These are phyloP conservation scores for Ceratobasidium sp. DNA, from an alignment of 1,284 basidiomycete genomes.

Conservation along the genomic window DNA sequence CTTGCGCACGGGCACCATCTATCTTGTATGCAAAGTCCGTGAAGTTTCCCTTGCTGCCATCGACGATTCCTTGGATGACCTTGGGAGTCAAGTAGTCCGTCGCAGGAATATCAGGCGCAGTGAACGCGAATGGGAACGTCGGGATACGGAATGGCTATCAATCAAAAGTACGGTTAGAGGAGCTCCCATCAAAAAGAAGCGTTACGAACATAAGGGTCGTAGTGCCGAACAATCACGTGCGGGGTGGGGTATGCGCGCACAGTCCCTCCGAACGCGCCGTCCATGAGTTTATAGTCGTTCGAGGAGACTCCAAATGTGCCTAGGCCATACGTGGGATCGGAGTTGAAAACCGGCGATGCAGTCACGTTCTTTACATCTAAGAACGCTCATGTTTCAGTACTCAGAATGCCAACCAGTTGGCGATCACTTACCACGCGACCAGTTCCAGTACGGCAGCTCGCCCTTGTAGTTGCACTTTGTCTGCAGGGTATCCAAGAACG, in stretches of 20 bases:
- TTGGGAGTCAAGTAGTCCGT: slow-evolving; percentile 7
- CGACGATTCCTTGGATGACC: slow-evolving; percentile 13
- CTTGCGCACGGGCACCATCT: slow-evolving; percentile 37
- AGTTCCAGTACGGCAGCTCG: slow-evolving; percentile 32
- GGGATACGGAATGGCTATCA: slow-evolving; percentile 34
- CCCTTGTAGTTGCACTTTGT: slow-evolving; percentile 26
- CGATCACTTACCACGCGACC: slow-evolving; percentile 14
- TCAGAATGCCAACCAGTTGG: not conserved
- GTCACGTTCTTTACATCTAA: slow-evolving; percentile 25
- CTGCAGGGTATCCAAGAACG: slow-evolving; percentile 9
- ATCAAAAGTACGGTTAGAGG: not conserved
- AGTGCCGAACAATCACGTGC: slow-evolving; percentile 29
- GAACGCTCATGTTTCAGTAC: not conserved
- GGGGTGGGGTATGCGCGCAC: slow-evolving; percentile 36
- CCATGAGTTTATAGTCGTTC: not conserved
- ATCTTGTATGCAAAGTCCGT: slow-evolving; percentile 36
- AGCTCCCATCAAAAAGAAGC: not conserved
- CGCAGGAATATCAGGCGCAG: slow-evolving; percentile 6
- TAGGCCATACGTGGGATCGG: slow-evolving; percentile 11
- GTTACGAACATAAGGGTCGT: slow-evolving; percentile 6
- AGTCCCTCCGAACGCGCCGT: slow-evolving; percentile 31
- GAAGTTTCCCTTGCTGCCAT: slow-evolving; percentile 30
- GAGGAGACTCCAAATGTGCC: slow-evolving; percentile 18
- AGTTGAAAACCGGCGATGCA: slow-evolving; percentile 20
- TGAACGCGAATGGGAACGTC: slow-evolving; percentile 35